Conservation (phyloP, 371 early-diverging fungal species). For the Funneliformis caledonium region DNA sequence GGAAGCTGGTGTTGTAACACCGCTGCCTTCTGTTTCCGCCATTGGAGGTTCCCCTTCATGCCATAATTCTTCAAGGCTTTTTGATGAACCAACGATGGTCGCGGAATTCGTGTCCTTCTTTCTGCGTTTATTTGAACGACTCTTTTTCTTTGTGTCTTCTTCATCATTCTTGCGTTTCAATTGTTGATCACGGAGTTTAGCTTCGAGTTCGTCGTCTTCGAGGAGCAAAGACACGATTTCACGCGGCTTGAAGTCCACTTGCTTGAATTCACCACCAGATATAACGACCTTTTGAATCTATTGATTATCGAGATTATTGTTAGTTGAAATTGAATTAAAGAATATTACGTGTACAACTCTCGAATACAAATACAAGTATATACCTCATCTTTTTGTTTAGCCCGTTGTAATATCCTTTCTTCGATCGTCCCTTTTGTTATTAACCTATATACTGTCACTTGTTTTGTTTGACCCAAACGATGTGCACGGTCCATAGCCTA, state of each 20-base stretch:
- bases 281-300: conserved; percentile 96
- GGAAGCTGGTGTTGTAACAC: conserved; percentile 21
- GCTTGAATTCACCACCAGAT: conserved; percentile 88
- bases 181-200: conserved; percentile 60
- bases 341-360: neutral
- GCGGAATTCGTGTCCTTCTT: conserved; percentile 17
- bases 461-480: conserved; percentile 96
- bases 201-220: conserved; percentile 75
- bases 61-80: conserved; percentile 11
- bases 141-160: conserved; percentile 57
- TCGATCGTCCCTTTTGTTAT: conserved; percentile 93
- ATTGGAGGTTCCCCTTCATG: conserved; percentile 18
- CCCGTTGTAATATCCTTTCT: conserved; percentile 88
- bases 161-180: conserved; percentile 66
- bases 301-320: neutral
- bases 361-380: neutral
- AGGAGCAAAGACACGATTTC: conserved; percentile 87
- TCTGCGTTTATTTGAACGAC: conserved; percentile 16
- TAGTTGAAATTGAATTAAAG: no score
- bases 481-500: conserved; percentile 97
- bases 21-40: conserved; percentile 11
- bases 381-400: conserved; percentile 91
- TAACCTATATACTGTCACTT: conserved; percentile 94
- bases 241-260: conserved; percentile 82
- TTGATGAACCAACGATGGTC: neutral